phyloP scores from a whole-genome alignment of 2,329 filamentous ascomycete genomes.

The Hypoxylon sp. region DNA sequence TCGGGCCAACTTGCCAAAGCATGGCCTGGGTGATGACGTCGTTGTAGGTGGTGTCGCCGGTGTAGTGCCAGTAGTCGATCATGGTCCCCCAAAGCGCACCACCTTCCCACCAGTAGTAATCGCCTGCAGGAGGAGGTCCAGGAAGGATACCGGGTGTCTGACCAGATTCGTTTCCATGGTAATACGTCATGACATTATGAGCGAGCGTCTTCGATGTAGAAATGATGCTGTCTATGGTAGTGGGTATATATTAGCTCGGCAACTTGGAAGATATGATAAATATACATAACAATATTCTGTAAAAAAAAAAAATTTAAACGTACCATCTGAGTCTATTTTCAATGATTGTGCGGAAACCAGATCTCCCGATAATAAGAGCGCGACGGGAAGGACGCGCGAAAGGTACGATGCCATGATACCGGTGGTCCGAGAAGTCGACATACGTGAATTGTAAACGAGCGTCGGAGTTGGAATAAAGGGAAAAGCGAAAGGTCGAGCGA shows the following conservation, averaged over 20 bases:
- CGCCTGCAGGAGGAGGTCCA: slow-evolving; percentile 53
- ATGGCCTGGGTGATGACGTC: slow-evolving; percentile 62
- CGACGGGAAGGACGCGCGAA: slow-evolving; percentile 25
- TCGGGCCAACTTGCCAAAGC: slow-evolving; percentile 62
- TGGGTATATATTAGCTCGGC: slow-evolving; percentile 29
- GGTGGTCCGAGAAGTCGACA: slow-evolving; percentile 6
- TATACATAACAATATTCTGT: background rate
- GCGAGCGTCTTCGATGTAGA: slow-evolving; percentile 53
- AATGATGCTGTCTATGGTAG: slow-evolving; percentile 67
- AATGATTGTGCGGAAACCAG: slow-evolving; percentile 37
- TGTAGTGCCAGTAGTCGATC: slow-evolving; percentile 65
- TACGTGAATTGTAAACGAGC: slow-evolving; percentile 34
- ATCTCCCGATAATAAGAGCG: slow-evolving; percentile 22
- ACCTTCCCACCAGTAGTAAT: slow-evolving; percentile 57
- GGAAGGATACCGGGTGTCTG: slow-evolving; percentile 54
- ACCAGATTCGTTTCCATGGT: slow-evolving; percentile 54
- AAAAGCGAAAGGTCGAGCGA: slow-evolving; percentile 26
- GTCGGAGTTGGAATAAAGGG: slow-evolving; percentile 26
- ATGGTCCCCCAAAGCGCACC: slow-evolving; percentile 55
- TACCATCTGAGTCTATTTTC: slow-evolving; percentile 49
- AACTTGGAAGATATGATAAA: background rate
- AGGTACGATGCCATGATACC: slow-evolving; percentile 29
- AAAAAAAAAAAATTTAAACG: slow-evolving; percentile 11
- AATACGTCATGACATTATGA: slow-evolving; percentile 53
- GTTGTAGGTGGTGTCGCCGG: slow-evolving; percentile 67